phyloP scores from a whole-genome alignment of 805 yeast species.

The Schwanniomyces pseudopolymorphus region DNA sequence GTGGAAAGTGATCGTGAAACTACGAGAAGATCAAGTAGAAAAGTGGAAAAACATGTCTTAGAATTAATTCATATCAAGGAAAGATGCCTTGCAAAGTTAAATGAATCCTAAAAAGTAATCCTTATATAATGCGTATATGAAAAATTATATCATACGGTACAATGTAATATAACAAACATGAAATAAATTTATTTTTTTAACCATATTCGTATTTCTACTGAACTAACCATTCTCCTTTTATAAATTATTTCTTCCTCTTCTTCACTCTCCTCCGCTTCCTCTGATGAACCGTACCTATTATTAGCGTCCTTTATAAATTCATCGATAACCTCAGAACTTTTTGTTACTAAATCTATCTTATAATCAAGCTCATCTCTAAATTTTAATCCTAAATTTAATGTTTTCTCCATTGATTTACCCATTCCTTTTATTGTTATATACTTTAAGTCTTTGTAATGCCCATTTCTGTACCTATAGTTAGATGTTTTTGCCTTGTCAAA shows the following conservation, averaged over 20 bases:
- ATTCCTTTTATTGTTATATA: conserved; percentile 66
- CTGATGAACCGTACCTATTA: not conserved
- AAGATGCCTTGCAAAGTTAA: conserved; percentile 32
- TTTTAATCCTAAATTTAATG: conserved; percentile 59
- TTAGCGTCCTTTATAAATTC: conserved; percentile 42
- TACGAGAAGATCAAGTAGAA: too few relatives aligned
- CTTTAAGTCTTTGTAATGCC: conserved; percentile 38
- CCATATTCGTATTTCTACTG: conserved; percentile 46
- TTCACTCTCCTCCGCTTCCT: conserved; percentile 16
- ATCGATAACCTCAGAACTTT: conserved; percentile 68
- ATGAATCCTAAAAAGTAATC: not conserved
- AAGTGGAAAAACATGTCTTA: conserved; percentile 43
- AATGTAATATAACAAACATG: not conserved
- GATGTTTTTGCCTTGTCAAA: conserved; percentile 27
- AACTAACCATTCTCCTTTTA: conserved; percentile 47
- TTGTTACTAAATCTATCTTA: conserved; percentile 61
- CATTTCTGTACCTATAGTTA: conserved; percentile 24
- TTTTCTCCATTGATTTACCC: conserved; percentile 67
- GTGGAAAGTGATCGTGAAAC: not conserved
- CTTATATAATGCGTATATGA: not conserved
- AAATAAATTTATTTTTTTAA: conserved; percentile 17
- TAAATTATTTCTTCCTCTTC: conserved; percentile 34
- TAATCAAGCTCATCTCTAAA: conserved; percentile 52
- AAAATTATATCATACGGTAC: not conserved
- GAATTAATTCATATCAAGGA: conserved; percentile 49